Conservation (phyloP, 768 basidiomycete species). For the Russula emetica region DNA sequence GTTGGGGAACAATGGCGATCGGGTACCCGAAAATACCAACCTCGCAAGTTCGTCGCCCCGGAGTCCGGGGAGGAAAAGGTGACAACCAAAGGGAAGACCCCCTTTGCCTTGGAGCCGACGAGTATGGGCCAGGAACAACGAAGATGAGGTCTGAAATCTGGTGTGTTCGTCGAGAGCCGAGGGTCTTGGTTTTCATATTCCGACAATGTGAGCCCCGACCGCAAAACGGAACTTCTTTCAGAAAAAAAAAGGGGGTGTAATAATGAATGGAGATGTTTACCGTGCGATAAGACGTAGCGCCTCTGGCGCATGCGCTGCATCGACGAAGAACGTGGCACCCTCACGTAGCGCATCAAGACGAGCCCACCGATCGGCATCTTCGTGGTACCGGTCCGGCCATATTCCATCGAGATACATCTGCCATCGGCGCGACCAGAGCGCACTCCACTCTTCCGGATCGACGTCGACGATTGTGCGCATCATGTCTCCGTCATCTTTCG, state of each 20-base stretch:
- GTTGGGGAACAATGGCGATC: constrained; percentile 23
- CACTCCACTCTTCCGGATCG: constrained; percentile 26
- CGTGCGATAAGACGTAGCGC: constrained; percentile 21
- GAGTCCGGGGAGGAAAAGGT: constrained; percentile 17
- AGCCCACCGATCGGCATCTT: constrained; percentile 22
- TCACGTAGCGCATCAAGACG: constrained; percentile 21
- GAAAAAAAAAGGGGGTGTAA: neutral
- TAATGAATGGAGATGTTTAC: constrained; percentile 3
- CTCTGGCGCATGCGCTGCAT: constrained; percentile 21
- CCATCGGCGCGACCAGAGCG: constrained; percentile 25
- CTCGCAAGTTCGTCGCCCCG: constrained; percentile 24
- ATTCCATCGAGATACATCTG: constrained; percentile 27
- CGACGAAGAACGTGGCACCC: constrained; percentile 21
- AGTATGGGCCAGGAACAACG: constrained; percentile 1
- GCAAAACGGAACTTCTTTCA: neutral
- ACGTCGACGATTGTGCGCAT: constrained; percentile 24
- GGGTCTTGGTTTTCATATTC: constrained; percentile 9
- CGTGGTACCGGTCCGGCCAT: constrained; percentile 13
- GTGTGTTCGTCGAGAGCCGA: constrained; percentile 21
- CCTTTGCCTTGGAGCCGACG: neutral
- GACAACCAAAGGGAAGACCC: constrained; percentile 18
- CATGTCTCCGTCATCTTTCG: constrained; percentile 21
- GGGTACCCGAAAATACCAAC: constrained; percentile 21
- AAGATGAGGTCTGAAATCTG: constrained; percentile 16
- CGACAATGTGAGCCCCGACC: neutral